Conservation (phyloP, 225 moss, liverwort and hornwort genomes). For the Physcomitrellopsis africana region DNA sequence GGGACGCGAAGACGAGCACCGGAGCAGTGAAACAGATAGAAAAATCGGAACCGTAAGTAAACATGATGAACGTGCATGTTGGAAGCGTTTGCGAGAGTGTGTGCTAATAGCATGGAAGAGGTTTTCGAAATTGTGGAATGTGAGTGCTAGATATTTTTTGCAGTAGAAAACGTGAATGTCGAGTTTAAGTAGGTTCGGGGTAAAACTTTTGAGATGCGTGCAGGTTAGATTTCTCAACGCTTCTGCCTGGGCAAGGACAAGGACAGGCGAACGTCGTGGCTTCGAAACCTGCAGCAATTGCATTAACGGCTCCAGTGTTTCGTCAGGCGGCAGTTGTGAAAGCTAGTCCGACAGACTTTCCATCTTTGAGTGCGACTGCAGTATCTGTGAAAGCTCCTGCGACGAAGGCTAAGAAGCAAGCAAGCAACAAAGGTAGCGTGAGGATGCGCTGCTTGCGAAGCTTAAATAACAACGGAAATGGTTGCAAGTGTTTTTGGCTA, state of each 20-base stretch:
- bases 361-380: slow-evolving; percentile 53
- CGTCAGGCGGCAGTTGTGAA: slow-evolving; percentile 43
- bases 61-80: not conserved
- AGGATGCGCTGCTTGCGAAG: not conserved
- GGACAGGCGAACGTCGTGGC: slow-evolving; percentile 32
- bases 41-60: slow-evolving; percentile 75
- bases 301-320: slow-evolving; percentile 32
- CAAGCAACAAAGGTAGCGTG: slow-evolving; percentile 41
- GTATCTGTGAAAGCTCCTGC: slow-evolving; percentile 30
- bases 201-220: not conserved
- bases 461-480: not conserved
- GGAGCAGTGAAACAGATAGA: slow-evolving; percentile 75
- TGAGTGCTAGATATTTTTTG: not conserved
- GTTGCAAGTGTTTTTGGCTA: not conserved
- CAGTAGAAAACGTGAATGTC: not conserved
- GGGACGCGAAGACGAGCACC: slow-evolving; percentile 73
- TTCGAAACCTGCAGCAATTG: slow-evolving; percentile 25
- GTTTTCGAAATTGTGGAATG: not conserved
- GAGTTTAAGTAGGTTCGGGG: not conserved
- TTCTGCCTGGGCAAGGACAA: slow-evolving; percentile 55
- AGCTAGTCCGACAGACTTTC: slow-evolving; percentile 57
- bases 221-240: slow-evolving; percentile 79
- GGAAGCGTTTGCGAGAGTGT: no score
- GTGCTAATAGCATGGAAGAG: no score
- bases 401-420: slow-evolving; percentile 43